Evolutionary conservation across 1,284 basidiomycete species (phyloP), one percentile per base, ranked within the genome.

Genomic region (Sporisorium scitamineum): DNA sequence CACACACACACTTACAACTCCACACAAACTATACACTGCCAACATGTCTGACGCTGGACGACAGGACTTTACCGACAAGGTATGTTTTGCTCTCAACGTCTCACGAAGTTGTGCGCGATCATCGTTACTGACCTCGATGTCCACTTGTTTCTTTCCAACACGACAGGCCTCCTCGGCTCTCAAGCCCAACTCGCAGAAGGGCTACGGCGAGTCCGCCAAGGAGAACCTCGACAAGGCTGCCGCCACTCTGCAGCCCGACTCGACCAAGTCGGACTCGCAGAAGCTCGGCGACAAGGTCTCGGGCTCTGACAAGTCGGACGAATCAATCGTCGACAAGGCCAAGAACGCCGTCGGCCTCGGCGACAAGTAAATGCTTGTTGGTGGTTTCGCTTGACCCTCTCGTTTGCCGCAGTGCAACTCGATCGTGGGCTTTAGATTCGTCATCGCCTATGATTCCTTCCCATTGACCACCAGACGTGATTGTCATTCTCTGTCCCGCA

Each of bases 201-300:
- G 58, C 3, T 10, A 63, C 24, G 64, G 64, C 55, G 77, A 79
- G 70, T 61, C 66, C 57, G 73, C 70, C 61, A 79, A 79, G 73
- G 77, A 79, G 58, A 73, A 70, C 63, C 73, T 79, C 68, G 77
- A 79, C 77, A 73, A 72, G 69, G 66, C 65, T 41, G 81, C 81
- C 34, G 76, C 70, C 63, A 79, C 86, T 44, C n/a, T 84, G 42
- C 86, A 87, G 79, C 87, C 87, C 44, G 72, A 87, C 75, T 85
- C 70, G 44, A 62, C 75, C 65, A 85, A 85, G 79, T 79, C 78
- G 39, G 76, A 65, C 76, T 73, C 80, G 39, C 84, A 85, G 80
- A 80, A 90, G 68, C 79, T 87, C n/a, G 87, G 88, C 54, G 90
- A 91, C 86, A 82, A 86, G 56, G 13, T 90, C 80, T 89, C 89